Conservation (phyloP, 2,329 filamentous ascomycete genomes). For the Cercospora zeae-maydis region DNA sequence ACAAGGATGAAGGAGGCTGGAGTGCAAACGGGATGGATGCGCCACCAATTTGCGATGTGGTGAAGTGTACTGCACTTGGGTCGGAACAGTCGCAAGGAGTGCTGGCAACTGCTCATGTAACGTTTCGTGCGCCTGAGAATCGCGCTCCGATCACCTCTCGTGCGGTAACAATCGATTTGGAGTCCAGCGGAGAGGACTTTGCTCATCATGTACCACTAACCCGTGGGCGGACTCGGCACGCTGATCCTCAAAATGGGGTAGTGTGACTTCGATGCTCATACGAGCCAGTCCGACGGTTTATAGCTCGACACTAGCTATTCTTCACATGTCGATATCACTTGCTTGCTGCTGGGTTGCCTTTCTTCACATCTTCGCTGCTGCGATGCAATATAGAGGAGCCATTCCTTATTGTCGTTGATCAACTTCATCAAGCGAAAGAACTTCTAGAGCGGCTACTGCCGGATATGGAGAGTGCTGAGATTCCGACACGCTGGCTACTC, state of each 20-base stretch:
- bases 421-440: background rate
- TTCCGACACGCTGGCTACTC: background rate
- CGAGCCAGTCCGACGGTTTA: background rate
- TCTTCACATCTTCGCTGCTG: background rate
- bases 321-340: background rate
- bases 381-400: background rate
- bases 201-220: background rate
- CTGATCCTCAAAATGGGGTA: background rate
- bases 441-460: background rate
- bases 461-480: background rate
- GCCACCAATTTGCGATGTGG: background rate
- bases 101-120: background rate
- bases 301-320: background rate
- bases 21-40: constrained; percentile 2
- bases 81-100: background rate
- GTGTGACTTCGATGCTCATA: background rate
- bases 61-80: background rate
- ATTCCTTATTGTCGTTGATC: background rate
- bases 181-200: background rate
- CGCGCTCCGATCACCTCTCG: background rate
- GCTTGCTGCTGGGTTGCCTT: background rate
- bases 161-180: background rate
- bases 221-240: background rate
- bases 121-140: background rate
- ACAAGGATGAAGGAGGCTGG: constrained; percentile 60